Evolutionary conservation across 495 filamentous ascomycete genomes (phyloP).

Genomic region (Xylaria flabelliformis): DNA sequence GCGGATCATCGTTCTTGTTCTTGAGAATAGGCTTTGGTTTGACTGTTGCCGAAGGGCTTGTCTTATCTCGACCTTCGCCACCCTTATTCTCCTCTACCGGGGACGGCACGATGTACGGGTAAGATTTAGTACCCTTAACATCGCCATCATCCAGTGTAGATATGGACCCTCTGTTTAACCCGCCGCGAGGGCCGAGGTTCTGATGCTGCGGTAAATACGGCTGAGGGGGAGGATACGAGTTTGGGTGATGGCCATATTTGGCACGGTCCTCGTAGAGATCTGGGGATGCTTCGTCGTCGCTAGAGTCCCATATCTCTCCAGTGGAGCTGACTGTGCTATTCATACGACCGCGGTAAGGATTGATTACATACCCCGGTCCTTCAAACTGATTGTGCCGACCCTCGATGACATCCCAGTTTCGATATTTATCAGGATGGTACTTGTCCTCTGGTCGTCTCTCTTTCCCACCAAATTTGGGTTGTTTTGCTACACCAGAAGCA

Average conservation of each 20-base stretch:
- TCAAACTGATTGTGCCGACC: slow-evolving; percentile 30
- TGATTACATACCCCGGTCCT: slow-evolving; percentile 32
- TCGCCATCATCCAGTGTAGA: slow-evolving; percentile 18
- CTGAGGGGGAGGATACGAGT: slow-evolving; percentile 22
- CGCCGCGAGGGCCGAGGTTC: background rate
- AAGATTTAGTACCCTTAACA: slow-evolving; percentile 36
- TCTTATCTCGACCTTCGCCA: slow-evolving; percentile 18
- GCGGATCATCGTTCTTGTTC: slow-evolving; percentile 55
- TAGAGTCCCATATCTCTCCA: slow-evolving; percentile 40
- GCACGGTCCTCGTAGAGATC: background rate
- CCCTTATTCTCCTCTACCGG: slow-evolving; percentile 32
- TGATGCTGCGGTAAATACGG: background rate
- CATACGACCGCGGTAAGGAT: slow-evolving; percentile 27
- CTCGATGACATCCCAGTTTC: slow-evolving; percentile 38
- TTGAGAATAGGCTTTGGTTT: slow-evolving; percentile 58
- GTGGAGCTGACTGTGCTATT: slow-evolving; percentile 33
- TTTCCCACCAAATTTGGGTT: slow-evolving; percentile 22
- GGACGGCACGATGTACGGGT: slow-evolving; percentile 52
- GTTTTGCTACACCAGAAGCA: background rate
- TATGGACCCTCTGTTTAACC: slow-evolving; percentile 6
- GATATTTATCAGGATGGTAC: slow-evolving; percentile 39
- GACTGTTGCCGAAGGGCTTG: slow-evolving; percentile 47
- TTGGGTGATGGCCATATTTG: slow-evolving; percentile 7
- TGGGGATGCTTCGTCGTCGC: slow-evolving; percentile 27
- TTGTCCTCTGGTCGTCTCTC: slow-evolving; percentile 30